These are phyloP conservation scores for Claviceps arundinis DNA, from an alignment of 2,329 filamentous ascomycete genomes.

Conservation along the genomic window DNA sequence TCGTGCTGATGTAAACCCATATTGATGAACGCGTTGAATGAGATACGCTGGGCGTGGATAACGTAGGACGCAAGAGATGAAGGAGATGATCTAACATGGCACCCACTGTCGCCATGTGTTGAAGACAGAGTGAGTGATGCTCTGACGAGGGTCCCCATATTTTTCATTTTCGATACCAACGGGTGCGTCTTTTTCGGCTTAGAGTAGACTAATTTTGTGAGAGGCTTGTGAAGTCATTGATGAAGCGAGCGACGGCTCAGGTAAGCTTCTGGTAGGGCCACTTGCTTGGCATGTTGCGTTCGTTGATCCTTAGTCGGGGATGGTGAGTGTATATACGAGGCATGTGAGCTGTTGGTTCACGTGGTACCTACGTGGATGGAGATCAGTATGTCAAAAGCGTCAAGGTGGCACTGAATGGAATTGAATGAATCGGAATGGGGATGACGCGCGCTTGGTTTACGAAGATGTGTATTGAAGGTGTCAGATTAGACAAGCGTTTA, in stretches of 20 bases:
- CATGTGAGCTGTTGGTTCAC: too few species aligned
- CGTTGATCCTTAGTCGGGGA: too few species aligned
- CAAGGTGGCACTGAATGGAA: background rate
- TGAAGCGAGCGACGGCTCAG: background rate
- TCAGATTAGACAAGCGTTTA: background rate
- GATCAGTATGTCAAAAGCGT: background rate
- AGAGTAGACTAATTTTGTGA: slow-evolving; percentile 22
- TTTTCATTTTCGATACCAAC: slow-evolving; percentile 25
- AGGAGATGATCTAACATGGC: background rate
- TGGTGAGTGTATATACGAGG: too few species aligned
- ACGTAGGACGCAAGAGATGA: background rate
- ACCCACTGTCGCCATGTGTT: background rate
- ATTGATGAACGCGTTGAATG: background rate
- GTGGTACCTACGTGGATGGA: too few species aligned
- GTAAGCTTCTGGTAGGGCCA: background rate
- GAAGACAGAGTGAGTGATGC: background rate
- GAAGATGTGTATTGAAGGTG: background rate
- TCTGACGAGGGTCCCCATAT: background rate
- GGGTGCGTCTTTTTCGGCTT: slow-evolving; percentile 15
- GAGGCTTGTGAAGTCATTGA: background rate
- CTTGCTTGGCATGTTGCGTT: background rate
- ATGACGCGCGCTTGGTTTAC: background rate
- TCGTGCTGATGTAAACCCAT: background rate
- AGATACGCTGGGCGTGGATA: background rate
- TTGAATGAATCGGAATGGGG: background rate